Conservation (phyloP, 192 early-diverging fungal species). For the Chytriomyces hyalinus region DNA sequence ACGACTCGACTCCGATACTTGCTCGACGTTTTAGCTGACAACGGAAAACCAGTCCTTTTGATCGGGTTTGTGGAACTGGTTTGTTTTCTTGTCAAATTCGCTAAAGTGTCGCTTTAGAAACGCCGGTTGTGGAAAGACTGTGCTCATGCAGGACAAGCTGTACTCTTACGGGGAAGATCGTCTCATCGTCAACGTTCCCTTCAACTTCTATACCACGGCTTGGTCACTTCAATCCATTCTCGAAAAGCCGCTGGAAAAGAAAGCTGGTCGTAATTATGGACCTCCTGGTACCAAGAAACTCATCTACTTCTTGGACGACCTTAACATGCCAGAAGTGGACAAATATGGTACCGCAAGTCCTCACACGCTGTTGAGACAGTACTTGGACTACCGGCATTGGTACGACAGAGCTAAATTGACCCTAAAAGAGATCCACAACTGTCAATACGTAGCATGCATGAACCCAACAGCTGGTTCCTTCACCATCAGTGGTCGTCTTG, state of each 20-base stretch:
- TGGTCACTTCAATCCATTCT: constrained; percentile 63
- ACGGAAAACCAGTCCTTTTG: constrained; percentile 64
- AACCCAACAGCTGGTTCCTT: constrained; percentile 72
- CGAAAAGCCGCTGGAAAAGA: constrained; percentile 71
- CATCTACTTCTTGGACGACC: constrained; percentile 71
- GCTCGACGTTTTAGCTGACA: constrained; percentile 66
- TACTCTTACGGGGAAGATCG: constrained; percentile 65
- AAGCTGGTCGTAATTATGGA: constrained; percentile 69
- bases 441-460: constrained; percentile 69
- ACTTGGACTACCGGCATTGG: constrained; percentile 70
- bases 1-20: constrained; percentile 63
- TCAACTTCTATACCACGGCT: constrained; percentile 72
- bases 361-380: constrained; percentile 66
- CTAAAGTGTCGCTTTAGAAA: constrained; percentile 51
- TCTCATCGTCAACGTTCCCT: constrained; percentile 68
- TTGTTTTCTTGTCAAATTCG: not conserved
- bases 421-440: constrained; percentile 72
- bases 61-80: constrained; percentile 20
- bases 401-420: constrained; percentile 69
- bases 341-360: constrained; percentile 70
- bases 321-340: constrained; percentile 75
- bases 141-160: constrained; percentile 69
- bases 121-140: constrained; percentile 70
- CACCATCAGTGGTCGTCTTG: constrained; percentile 60
- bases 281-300: constrained; percentile 68